phyloP scores from a whole-genome alignment of 106 monocot genomes.

The Amphibolis antarctica region DNA sequence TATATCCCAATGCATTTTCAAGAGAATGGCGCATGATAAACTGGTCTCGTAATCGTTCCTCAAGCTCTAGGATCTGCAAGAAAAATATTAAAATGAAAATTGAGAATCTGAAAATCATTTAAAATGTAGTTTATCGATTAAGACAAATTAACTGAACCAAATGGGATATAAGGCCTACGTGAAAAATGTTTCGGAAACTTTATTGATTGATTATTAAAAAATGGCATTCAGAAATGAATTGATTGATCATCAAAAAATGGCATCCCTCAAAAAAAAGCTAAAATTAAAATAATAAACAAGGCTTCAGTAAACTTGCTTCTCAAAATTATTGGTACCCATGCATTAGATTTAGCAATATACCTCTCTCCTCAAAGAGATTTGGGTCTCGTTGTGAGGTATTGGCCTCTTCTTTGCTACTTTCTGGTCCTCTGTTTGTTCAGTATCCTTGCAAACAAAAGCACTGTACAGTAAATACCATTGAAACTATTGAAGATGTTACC shows the following conservation, averaged over 20 bases:
- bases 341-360: conserved; percentile 15
- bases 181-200: too few species aligned
- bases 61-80: conserved; percentile 71
- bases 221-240: too few species aligned
- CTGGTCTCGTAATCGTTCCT: conserved; percentile 65
- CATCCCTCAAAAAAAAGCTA: too few species aligned
- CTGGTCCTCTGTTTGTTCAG: conserved; percentile 17
- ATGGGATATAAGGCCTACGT: too few species aligned
- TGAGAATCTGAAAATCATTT: not conserved
- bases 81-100: not conserved
- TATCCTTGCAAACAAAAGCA: conserved; percentile 28
- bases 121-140: too few species aligned
- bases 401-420: conserved; percentile 17
- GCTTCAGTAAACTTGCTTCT: not conserved
- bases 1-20: conserved; percentile 72
- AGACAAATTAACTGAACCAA: too few species aligned
- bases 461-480: conserved; percentile 1
- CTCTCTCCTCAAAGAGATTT: conserved; percentile 61
- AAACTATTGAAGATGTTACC: not conserved
- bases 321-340: not conserved
- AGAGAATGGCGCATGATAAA: conserved; percentile 34
- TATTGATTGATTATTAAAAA: too few species aligned
- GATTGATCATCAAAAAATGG: too few species aligned
- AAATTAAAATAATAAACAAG: too few species aligned
- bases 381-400: conserved; percentile 12